Base-by-base conservation (phyloP, 164 flowering plant genomes). In the Cinnamomum micranthum region DNA sequence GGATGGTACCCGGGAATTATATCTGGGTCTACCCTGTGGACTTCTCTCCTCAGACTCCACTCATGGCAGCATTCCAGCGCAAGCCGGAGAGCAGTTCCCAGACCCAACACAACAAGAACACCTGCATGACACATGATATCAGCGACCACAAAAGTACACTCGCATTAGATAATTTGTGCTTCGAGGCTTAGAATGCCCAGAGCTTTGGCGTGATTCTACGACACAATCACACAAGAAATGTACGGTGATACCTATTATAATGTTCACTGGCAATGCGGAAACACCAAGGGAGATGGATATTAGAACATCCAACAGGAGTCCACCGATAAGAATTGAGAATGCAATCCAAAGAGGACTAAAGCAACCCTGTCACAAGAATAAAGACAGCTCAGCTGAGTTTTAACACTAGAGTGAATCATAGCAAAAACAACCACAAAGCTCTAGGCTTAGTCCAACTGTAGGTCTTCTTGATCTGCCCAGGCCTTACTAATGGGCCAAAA, bases 271-370 rank as follows among this genome's bases (percentile, higher is more conserved):
- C 65, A 92, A 80, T 6, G 94, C 94, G 51, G 94, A 88, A 69
- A 92, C 93, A 72, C 97, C 97, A 66, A 92, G 91, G 14, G 94
- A 87, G 69, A 92, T 80, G 17, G 94, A 90, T 82, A 92, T 89
- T 71, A 92, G 77, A 71, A 90, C 91, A 77, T 92, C 94, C 84
- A 92, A 74, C 68, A 92, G 72, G 20, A 92, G 88, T 55, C 94
- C 94, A 64, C 92, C 92, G 20, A 92, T 84, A n/a, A 92, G 94
- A 68, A 92, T 90, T 12, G 90, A 86, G 77, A 92, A 90, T 31
- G 97, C 94, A 75, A 90, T 88, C 94, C 94, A 90, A 52, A 88
- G 91, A 15, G 94, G 94, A 79, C 88, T 88, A 77, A 85, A 83
- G 75, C 94, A 86, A n/a, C 88, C 86, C 97, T 90, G 47, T 24